Evolutionary conservation across 1,284 basidiomycete genomes (phyloP).

Genomic region (Peniophora sp.): DNA sequence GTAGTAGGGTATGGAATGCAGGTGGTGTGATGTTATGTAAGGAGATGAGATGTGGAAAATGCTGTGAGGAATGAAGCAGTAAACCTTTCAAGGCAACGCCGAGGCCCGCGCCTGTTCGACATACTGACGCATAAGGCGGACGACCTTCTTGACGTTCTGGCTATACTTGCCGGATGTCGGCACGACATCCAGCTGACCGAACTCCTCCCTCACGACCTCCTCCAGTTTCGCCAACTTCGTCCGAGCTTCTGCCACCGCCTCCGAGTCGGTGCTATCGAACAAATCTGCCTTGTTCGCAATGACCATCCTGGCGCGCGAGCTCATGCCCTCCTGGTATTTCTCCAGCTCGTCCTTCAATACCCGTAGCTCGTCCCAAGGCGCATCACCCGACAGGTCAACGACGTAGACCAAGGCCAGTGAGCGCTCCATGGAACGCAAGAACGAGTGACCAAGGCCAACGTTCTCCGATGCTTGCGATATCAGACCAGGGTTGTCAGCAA

Average conservation of each 20-base stretch:
- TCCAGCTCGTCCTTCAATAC: conserved; percentile 79
- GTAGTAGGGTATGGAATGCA: too few relatives aligned
- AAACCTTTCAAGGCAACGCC: too few relatives aligned
- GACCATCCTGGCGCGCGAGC: conserved; percentile 69
- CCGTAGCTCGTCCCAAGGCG: conserved; percentile 71
- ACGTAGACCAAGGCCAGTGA: conserved; percentile 89
- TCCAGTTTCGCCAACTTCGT: conserved; percentile 50
- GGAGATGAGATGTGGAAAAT: too few relatives aligned
- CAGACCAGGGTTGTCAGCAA: conserved; percentile 97
- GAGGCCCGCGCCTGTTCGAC: conserved; percentile 44
- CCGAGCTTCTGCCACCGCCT: conserved; percentile 45
- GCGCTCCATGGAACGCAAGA: conserved; percentile 90
- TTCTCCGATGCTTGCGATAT: conserved; percentile 81
- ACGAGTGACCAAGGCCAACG: conserved; percentile 90
- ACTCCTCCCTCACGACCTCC: conserved; percentile 42
- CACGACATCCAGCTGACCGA: conserved; percentile 56
- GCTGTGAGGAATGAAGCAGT: too few relatives aligned
- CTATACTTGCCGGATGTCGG: conserved; percentile 78
- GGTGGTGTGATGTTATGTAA: too few relatives aligned
- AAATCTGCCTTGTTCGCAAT: conserved; percentile 94
- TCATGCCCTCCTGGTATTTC: conserved; percentile 77
- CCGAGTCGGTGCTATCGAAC: conserved; percentile 39
- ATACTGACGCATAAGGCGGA: conserved; percentile 56
- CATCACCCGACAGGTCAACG: conserved; percentile 72
- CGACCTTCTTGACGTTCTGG: conserved; percentile 65